Base-by-base conservation (phyloP, 768 basidiomycete species). In the Hypholoma sublateritium region DNA sequence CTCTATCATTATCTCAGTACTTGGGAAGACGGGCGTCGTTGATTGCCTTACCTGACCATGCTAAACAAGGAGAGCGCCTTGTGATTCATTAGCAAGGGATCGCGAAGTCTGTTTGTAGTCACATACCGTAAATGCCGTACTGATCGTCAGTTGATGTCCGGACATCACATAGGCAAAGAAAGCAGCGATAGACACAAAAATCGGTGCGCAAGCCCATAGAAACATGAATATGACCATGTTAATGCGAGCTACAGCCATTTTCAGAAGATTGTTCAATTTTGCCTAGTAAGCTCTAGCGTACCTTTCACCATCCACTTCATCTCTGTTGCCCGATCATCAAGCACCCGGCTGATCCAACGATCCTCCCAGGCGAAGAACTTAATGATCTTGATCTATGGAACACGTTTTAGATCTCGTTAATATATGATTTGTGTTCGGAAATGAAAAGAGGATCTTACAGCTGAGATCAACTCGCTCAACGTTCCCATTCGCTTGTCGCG, bases 331-430 rank as follows among this genome's bases (percentile, higher is more conserved):
- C 93, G 77, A 2, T 88, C 82, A 37, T 86, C 84, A 53, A 85
- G 65, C 0, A 79, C 85, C 9, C 84, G 77, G 22, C 79, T 70
- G 41, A 89, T 88, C 91, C 92, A 93, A 14, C 82, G 79, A 41
- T 86, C 80, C 62, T 90, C 88, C 81, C 89, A 91, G 1, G 89
- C 89, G 58, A 91, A 91, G 76, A 91, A 90, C 69, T 91, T 90
- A 76, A 89, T 86, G 63, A 89, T 88, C 69, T 88, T 88, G 55
- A 87, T 73, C 82, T 84, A 48, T 22, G 25, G 34, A 9, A 24
- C 36, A 43, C 21, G 25, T 11, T 39, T 36, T 8, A 8, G 5
- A 36, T 39, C 28, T 42, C 14, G 12, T 32, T 32, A 32, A 32
- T 17, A 19, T n/a, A 22, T n/a, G 44, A 22, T 1, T 21, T 5